Conservation (phyloP, 257 asterid genomes). For the Voacanga thouarsii region DNA sequence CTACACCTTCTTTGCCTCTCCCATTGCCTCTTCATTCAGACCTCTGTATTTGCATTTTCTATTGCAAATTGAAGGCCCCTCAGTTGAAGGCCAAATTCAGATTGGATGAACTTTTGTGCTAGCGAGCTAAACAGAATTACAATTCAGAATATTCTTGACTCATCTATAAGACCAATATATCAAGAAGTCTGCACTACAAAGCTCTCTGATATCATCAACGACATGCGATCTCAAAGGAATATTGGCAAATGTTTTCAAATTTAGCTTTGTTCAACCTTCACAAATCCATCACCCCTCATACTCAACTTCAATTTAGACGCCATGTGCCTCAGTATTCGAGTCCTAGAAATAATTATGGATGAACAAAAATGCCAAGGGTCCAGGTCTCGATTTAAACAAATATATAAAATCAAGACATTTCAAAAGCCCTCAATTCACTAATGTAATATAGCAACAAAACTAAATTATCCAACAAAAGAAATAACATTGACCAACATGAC, state of each 20-base stretch:
- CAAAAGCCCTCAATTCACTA: background rate
- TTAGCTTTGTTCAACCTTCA: constrained; percentile 71
- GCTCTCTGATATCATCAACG: constrained; percentile 77
- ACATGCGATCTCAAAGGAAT: constrained; percentile 62
- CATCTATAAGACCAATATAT: background rate
- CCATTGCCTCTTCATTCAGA: too few relatives aligned
- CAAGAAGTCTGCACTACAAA: constrained; percentile 24
- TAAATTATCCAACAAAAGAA: background rate
- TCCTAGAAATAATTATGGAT: constrained; percentile 67
- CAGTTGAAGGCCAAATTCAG: too few relatives aligned
- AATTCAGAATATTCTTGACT: background rate
- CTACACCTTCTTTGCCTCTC: too few relatives aligned
- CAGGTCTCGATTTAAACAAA: background rate
- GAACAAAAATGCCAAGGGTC: background rate
- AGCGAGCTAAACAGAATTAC: too few relatives aligned
- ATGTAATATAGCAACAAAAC: background rate
- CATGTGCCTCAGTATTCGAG: constrained; percentile 86
- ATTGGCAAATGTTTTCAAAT: constrained; percentile 74
- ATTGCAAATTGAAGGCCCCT: too few relatives aligned
- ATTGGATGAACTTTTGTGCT: too few relatives aligned
- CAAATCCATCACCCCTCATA: constrained; percentile 88
- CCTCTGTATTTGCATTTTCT: too few relatives aligned
- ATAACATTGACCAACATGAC: background rate
- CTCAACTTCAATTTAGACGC: constrained; percentile 75
- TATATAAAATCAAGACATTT: background rate